Conservation (phyloP, 768 basidiomycete species). For the Lepiota subincarnata region DNA sequence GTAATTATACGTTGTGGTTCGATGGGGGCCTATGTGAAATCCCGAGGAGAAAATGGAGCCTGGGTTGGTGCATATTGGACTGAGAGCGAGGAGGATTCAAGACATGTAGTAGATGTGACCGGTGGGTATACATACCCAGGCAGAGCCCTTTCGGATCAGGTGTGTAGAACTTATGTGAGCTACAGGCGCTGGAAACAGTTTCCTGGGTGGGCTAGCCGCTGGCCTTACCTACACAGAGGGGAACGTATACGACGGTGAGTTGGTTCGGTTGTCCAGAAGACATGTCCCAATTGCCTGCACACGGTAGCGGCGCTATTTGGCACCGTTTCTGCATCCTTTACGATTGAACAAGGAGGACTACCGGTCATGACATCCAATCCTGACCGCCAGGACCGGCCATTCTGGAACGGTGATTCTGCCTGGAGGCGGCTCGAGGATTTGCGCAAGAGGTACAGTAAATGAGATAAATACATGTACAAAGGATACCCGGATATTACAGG, state of each 20-base stretch:
- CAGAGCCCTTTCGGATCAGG: neutral
- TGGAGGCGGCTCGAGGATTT: slow-evolving; percentile 51
- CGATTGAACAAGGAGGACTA: slow-evolving; percentile 78
- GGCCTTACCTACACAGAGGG: slow-evolving; percentile 54
- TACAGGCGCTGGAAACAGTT: slow-evolving; percentile 86
- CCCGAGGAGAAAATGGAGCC: slow-evolving; percentile 27
- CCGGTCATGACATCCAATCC: slow-evolving; percentile 42
- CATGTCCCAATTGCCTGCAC: neutral
- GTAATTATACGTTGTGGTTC: slow-evolving; percentile 75
- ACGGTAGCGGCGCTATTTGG: slow-evolving; percentile 66
- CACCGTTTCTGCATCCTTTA: slow-evolving; percentile 77
- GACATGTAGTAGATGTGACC: slow-evolving; percentile 75
- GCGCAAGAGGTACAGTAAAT: slow-evolving; percentile 34
- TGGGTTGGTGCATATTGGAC: slow-evolving; percentile 81
- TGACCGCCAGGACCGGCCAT: slow-evolving; percentile 19
- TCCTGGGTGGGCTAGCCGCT: slow-evolving; percentile 80
- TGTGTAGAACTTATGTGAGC: slow-evolving; percentile 12
- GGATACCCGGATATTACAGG: slow-evolving; percentile 26
- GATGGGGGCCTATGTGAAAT: slow-evolving; percentile 66
- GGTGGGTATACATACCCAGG: slow-evolving; percentile 44
- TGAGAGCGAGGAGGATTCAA: slow-evolving; percentile 29
- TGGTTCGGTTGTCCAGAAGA: neutral
- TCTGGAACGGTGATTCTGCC: slow-evolving; percentile 76
- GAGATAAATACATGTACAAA: slow-evolving; percentile 33
- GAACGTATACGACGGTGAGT: slow-evolving; percentile 64